These are phyloP conservation scores for Phytophthora crassamura DNA, from an alignment of 352 stramenopile species.

Conservation along the genomic window DNA sequence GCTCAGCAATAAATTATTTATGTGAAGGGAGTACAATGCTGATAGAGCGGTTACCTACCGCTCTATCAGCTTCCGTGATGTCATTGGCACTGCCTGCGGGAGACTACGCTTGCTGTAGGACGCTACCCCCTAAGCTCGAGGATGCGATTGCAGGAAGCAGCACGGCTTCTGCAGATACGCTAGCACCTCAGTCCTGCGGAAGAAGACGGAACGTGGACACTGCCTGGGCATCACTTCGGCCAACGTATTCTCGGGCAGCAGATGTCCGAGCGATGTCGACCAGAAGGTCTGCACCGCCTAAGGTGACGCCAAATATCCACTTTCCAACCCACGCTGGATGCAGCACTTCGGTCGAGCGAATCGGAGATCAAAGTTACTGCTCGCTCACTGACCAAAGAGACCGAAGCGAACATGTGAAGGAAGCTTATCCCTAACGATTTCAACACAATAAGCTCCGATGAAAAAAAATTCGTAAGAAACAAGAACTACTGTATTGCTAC, in stretches of 20 bases:
- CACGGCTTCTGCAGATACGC: slow-evolving; percentile 31
- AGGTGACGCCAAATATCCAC: background rate
- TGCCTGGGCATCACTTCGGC: slow-evolving; percentile 62
- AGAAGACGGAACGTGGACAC: slow-evolving; percentile 43
- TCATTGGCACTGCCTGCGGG: slow-evolving; percentile 57
- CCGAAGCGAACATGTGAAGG: slow-evolving; percentile 23
- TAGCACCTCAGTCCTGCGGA: slow-evolving; percentile 67
- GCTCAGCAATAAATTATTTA: too few relatives aligned
- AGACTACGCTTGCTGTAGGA: slow-evolving; percentile 67
- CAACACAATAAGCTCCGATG: too few relatives aligned
- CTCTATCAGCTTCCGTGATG: slow-evolving; percentile 74
- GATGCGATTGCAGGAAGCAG: slow-evolving; percentile 55
- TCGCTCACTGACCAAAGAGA: slow-evolving; percentile 9
- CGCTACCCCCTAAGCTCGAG: slow-evolving; percentile 69
- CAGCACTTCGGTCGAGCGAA: slow-evolving; percentile 21
- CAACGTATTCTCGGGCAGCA: slow-evolving; percentile 47
- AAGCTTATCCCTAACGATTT: too few relatives aligned
- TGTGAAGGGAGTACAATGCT: too few relatives aligned
- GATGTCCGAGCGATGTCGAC: slow-evolving; percentile 42
- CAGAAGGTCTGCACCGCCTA: slow-evolving; percentile 35
- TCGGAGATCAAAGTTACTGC: slow-evolving; percentile 21
- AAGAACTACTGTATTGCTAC: too few relatives aligned
- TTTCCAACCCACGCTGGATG: slow-evolving; percentile 24
- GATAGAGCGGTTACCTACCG: too few relatives aligned
- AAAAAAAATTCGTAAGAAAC: too few relatives aligned